Percentiles rank a stretch among this genome's conserved stretches.
phyloP scores from a whole-genome alignment of 805 yeast genomes.

The Lipomyces spencermartinsiae region DNA sequence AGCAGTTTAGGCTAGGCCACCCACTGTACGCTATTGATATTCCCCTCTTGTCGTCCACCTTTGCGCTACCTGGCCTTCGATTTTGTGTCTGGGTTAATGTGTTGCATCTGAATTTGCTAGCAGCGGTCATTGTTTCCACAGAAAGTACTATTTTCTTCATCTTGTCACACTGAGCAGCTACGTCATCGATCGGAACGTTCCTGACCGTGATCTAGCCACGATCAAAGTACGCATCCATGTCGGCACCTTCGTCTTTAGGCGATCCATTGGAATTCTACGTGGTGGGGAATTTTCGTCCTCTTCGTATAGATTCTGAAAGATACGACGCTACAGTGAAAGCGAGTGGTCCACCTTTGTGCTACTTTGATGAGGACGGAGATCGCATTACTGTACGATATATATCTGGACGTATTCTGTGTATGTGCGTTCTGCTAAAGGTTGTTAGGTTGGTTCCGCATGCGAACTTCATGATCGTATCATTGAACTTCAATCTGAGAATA shows the following conservation, averaged over 20 bases:
- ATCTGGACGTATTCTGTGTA: not conserved
- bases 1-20: not conserved
- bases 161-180: not conserved
- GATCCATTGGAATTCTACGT: slow-evolving; percentile 9
- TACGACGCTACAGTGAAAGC: slow-evolving; percentile 21
- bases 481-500: slow-evolving; percentile 15
- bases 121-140: not conserved
- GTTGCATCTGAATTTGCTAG: not conserved
- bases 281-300: slow-evolving; percentile 8
- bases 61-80: not conserved
- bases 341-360: slow-evolving; percentile 25
- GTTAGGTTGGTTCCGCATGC: slow-evolving; percentile 26
- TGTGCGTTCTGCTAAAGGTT: not conserved
- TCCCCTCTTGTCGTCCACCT: not conserved
- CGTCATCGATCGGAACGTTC: not conserved
- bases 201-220: not conserved
- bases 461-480: slow-evolving; percentile 26
- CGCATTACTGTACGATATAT: slow-evolving; percentile 24
- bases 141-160: not conserved
- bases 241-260: not conserved
- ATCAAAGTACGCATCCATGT: not conserved
- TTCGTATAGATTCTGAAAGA: slow-evolving; percentile 9
- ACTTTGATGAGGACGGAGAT: slow-evolving; percentile 34
- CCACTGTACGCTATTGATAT: not conserved
- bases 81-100: not conserved